Evolutionary conservation across 2,329 filamentous ascomycete species (phyloP).

Genomic region (Phialocephala sp.): DNA sequence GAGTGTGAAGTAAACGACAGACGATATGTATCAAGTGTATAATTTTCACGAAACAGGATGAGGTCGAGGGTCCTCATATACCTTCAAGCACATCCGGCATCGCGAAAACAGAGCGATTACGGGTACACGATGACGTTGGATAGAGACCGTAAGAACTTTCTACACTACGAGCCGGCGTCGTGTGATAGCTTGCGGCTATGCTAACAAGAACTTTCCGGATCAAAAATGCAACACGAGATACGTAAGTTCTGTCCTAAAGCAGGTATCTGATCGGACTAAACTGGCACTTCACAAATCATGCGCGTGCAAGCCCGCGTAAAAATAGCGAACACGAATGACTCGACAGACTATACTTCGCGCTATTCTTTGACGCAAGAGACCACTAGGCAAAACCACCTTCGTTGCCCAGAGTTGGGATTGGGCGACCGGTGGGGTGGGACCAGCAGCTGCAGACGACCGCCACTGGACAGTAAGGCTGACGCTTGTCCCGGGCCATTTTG

Average conservation of each 20-base stretch:
- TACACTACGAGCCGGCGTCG: not conserved
- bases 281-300: slow-evolving; percentile 2
- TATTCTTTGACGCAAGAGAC: not conserved
- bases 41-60: slow-evolving; percentile 3
- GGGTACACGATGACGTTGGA: slow-evolving; percentile 6
- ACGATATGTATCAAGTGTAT: slow-evolving; percentile 14
- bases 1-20: slow-evolving; percentile 20
- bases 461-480: slow-evolving; percentile 9
- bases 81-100: slow-evolving; percentile 1
- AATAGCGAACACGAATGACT: slow-evolving; percentile 3
- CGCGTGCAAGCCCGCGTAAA: not conserved
- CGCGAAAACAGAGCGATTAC: not conserved
- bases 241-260: slow-evolving; percentile 4
- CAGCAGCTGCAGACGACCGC: not conserved
- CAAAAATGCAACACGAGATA: not conserved
- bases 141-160: not conserved
- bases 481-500: not conserved
- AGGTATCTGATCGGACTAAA: slow-evolving; percentile 6
- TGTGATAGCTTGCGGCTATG: slow-evolving; percentile 10
- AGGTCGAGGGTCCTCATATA: slow-evolving; percentile 14
- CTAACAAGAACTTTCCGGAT: not conserved
- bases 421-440: too few species aligned
- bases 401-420: not conserved
- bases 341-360: not conserved
- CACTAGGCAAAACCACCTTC: not conserved